Percentiles rank a stretch among this genome's conserved stretches.
phyloP scores from a whole-genome alignment of 352 stramenopile genomes.

The Globisporangium echinulatum region DNA sequence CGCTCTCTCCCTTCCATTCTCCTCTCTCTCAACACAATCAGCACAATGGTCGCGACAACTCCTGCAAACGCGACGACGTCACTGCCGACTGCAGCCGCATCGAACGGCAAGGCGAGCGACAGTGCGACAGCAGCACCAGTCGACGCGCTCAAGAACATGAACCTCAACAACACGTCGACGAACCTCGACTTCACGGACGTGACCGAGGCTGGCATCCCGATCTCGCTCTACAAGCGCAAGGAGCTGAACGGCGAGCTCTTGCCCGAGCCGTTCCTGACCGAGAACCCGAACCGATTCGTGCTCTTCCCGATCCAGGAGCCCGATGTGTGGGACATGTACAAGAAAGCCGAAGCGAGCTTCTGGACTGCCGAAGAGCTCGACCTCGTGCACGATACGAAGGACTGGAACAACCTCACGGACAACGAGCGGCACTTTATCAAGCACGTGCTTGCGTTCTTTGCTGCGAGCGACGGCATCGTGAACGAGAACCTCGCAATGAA shows the following conservation, averaged over 20 bases:
- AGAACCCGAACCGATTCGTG: slow-evolving; percentile 96
- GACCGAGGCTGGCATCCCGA: slow-evolving; percentile 20
- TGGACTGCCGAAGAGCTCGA: slow-evolving; percentile 99
- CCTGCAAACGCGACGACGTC: slow-evolving; percentile 5
- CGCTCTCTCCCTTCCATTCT: neutral
- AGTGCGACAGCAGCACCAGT: slow-evolving; percentile 1
- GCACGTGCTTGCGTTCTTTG: slow-evolving; percentile 98
- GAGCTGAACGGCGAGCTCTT: slow-evolving; percentile 82
- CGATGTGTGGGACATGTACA: slow-evolving; percentile 99
- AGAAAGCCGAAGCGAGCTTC: slow-evolving; percentile 98
- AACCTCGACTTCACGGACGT: slow-evolving; percentile 20
- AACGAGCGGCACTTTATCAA: slow-evolving; percentile 98
- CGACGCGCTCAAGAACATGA: slow-evolving; percentile 7
- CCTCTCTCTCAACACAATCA: neutral
- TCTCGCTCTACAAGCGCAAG: slow-evolving; percentile 83
- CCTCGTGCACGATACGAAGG: slow-evolving; percentile 92
- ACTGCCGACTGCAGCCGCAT: slow-evolving; percentile 2
- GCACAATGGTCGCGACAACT: slow-evolving; percentile 31
- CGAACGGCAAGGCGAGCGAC: slow-evolving; percentile 21
- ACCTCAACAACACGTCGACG: slow-evolving; percentile 6
- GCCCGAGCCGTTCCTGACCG: slow-evolving; percentile 90
- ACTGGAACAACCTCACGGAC: slow-evolving; percentile 91
- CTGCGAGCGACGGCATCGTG: slow-evolving; percentile 97
- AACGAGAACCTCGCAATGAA: slow-evolving; percentile 99
- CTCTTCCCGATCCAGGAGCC: slow-evolving; percentile 97